A percentile compares a stretch with the other conserved stretches of the same genome.
Conservation (phyloP, 805 yeast species). For the Candida bentonensis region DNA sequence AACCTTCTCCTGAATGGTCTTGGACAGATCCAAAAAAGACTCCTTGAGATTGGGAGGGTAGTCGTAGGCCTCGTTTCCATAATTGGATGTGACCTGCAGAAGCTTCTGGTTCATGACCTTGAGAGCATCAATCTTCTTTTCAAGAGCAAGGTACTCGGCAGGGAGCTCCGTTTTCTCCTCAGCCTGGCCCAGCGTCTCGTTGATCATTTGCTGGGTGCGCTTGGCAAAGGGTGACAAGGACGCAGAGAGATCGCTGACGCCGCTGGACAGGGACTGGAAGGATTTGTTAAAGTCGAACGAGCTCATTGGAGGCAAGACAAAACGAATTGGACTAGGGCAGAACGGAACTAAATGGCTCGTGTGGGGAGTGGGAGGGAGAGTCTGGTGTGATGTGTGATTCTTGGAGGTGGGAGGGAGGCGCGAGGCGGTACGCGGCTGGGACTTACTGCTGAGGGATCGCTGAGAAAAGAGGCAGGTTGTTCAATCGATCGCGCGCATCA, state of each 20-base stretch:
- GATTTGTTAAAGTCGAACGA: constrained; percentile 25
- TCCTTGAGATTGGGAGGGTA: constrained; percentile 68
- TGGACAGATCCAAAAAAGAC: constrained; percentile 59
- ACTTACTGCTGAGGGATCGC: too few relatives aligned
- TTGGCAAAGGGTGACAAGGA: constrained; percentile 61
- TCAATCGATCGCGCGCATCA: too few relatives aligned
- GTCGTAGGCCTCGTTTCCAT: constrained; percentile 69
- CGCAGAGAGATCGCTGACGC: constrained; percentile 23
- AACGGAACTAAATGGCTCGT: too few relatives aligned
- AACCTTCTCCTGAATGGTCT: constrained; percentile 48
- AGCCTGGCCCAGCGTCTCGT: constrained; percentile 65
- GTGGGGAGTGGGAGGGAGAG: too few relatives aligned
- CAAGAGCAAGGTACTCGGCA: constrained; percentile 63
- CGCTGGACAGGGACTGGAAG: constrained; percentile 20
- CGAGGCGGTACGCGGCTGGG: too few relatives aligned
- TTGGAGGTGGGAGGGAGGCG: too few relatives aligned
- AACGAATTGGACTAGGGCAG: too few relatives aligned
- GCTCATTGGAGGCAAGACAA: too few relatives aligned
- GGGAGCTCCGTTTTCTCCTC: constrained; percentile 79
- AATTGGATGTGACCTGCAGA: constrained; percentile 39
- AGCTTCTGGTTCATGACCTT: constrained; percentile 50
- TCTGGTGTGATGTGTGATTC: too few relatives aligned
- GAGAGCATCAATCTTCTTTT: constrained; percentile 58
- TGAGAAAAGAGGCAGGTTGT: too few relatives aligned
- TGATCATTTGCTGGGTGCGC: constrained; percentile 65